Evolutionary conservation across 2,329 filamentous ascomycete species (phyloP), one percentile per base, ranked within the genome.

Genomic region (Fusarium citri): DNA sequence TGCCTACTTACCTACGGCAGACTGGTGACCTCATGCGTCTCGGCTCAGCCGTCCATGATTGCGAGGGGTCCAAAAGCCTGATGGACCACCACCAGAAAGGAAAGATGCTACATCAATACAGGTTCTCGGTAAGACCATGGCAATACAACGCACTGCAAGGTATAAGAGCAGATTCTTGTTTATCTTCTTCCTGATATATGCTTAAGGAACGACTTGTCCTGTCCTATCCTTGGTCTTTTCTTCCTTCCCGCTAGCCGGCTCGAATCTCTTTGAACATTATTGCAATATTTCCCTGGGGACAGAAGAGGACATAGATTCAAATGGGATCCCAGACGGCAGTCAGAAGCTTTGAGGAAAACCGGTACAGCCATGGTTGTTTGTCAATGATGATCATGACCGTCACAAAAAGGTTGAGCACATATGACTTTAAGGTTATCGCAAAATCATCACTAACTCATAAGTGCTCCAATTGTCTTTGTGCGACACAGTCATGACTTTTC

Each of bases 11-110:
- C 30, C 15, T 16, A n/a, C 34, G 47, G 42, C 40, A 41, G 22
- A 30, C 45, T 43, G 47, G 55, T 69, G 66, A 69, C 66, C 61
- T 69, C 66, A 69, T 69, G 31, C 34, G 30, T 14, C n/a, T 63
- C 59, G 26, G 64, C 42, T 26, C 40, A 64, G 40, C 53, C 49
- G 37, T 45, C 23, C 51, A 48, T 42, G 45, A 58, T 45, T 57
- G 40, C 3, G 28, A 37, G 47, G 20, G 28, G 31, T 9, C 23
- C 12, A 37, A 37, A 37, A 37, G 34, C 34, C 34, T n/a, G 34
- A 37, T 51, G 23, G 49, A 23, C 9, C 20, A 41, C 12, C n/a
- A 9, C 6, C 34, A 37, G 34, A n/a, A 51, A 37, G 26, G 49
- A 23, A 26, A 15, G 31, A 53, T 28, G n/a, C 34, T 25, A 41